These are phyloP conservation scores for Zasmidium angulare DNA, from an alignment of 2,329 filamentous ascomycete genomes.

Conservation along the genomic window DNA sequence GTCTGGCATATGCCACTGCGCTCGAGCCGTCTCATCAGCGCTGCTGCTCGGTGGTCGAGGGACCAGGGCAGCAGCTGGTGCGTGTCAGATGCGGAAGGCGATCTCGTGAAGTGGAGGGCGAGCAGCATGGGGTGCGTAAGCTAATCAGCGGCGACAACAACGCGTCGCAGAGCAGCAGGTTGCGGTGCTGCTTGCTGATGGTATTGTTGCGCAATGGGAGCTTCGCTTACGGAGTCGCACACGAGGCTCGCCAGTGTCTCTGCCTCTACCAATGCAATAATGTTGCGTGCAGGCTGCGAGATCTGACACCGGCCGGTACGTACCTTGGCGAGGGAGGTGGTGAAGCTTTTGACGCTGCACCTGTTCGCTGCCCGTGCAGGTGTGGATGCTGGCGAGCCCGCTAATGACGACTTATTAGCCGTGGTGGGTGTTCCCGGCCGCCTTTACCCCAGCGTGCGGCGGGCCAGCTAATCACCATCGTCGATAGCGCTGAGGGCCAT, in stretches of 20 bases:
- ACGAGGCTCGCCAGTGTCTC: too few species aligned
- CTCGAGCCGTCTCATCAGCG: too few species aligned
- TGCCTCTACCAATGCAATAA: background rate
- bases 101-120: conserved; percentile 3
- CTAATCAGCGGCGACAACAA: background rate
- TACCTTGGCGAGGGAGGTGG: conserved; percentile 20
- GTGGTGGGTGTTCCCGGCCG: conserved; percentile 14
- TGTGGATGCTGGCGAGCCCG: conserved; percentile 1
- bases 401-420: conserved; percentile 29
- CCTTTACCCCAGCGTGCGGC: conserved; percentile 20
- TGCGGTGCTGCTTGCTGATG: background rate
- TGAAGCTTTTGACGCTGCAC: conserved; percentile 22
- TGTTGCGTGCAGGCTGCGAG: conserved; percentile 1
- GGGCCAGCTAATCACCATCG: conserved; percentile 18
- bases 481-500: conserved; percentile 19
- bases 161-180: background rate
- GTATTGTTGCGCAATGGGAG: background rate
- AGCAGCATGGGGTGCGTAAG: background rate
- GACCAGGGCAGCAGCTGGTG: background rate
- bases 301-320: conserved; percentile 16
- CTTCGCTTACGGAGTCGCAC: conserved; percentile 11
- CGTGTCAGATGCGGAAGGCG: background rate
- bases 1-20: conserved; percentile 1
- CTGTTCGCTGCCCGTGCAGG: conserved; percentile 12
- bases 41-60: background rate